phyloP scores from a whole-genome alignment of 2,329 filamentous ascomycete species.

The Xylariaceae sp. region DNA sequence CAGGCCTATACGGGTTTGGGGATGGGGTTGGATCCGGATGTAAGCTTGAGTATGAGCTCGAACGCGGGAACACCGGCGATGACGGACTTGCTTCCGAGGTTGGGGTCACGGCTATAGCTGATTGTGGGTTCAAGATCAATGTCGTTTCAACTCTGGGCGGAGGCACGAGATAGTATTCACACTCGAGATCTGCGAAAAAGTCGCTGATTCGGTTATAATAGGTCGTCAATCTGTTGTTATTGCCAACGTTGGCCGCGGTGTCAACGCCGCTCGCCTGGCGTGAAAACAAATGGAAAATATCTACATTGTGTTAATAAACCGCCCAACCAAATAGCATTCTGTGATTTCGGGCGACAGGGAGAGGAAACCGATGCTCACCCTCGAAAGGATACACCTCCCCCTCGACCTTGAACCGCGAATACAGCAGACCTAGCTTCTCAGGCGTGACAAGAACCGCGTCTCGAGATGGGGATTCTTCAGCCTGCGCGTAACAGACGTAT shows the following conservation, averaged over 20 bases:
- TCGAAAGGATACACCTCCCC: slow-evolving; percentile 66
- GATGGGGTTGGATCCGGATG: background rate
- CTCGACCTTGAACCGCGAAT: slow-evolving; percentile 60
- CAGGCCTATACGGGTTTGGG: background rate
- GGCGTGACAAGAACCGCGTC: slow-evolving; percentile 70
- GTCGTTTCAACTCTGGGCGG: slow-evolving; percentile 8
- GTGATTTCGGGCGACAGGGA: background rate
- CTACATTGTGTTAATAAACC: slow-evolving; percentile 8
- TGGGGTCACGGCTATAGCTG: slow-evolving; percentile 34
- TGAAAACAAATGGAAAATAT: slow-evolving; percentile 44
- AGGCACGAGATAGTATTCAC: slow-evolving; percentile 63
- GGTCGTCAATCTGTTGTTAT: slow-evolving; percentile 3
- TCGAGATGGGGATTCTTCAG: slow-evolving; percentile 64
- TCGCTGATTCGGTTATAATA: slow-evolving; percentile 50
- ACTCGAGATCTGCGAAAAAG: slow-evolving; percentile 53
- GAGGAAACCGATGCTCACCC: slow-evolving; percentile 41
- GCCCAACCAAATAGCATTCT: background rate
- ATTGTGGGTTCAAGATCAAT: background rate
- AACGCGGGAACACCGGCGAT: slow-evolving; percentile 13
- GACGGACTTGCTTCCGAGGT: slow-evolving; percentile 3
- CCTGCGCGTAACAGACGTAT: slow-evolving; percentile 39
- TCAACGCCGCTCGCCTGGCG: slow-evolving; percentile 19
- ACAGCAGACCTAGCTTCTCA: slow-evolving; percentile 70
- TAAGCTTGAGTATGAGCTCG: slow-evolving; percentile 14
- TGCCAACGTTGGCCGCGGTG: slow-evolving; percentile 14